Percentiles rank a stretch among this genome's conserved stretches.
Evolutionary conservation across 306 rosid species (phyloP).

Genomic region (Pueraria montana): DNA sequence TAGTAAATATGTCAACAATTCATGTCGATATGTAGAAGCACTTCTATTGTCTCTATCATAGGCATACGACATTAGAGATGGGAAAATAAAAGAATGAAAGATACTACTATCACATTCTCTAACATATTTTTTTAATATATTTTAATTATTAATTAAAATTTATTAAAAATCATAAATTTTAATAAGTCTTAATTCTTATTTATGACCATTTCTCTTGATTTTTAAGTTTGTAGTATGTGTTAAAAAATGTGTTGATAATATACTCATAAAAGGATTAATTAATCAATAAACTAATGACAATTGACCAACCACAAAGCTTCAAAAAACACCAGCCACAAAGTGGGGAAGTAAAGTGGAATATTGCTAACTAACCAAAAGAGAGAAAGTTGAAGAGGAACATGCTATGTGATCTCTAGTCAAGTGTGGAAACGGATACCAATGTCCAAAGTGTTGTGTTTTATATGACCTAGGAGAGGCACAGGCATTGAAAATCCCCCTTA

Average conservation of each 20-base stretch:
- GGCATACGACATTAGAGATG: not conserved
- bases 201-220: too few species aligned
- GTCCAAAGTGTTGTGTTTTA: not conserved
- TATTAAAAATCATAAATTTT: too few species aligned
- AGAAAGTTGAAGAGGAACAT: constrained; percentile 41
- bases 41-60: not conserved
- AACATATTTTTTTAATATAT: too few species aligned
- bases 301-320: constrained; percentile 2
- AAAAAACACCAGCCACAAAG: constrained; percentile 1
- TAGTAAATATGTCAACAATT: not conserved
- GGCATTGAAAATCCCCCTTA: not conserved
- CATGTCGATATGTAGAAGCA: not conserved
- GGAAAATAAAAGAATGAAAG: not conserved
- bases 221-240: too few species aligned
- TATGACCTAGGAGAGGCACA: constrained; percentile 23
- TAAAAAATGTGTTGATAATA: too few species aligned
- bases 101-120: too few species aligned
- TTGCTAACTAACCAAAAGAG: not conserved
- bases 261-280: too few species aligned
- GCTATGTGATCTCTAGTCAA: not conserved
- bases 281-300: not conserved
- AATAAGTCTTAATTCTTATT: too few species aligned
- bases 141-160: too few species aligned
- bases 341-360: constrained; percentile 2
- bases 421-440: constrained; percentile 5